Conservation (phyloP, 1,284 basidiomycete genomes). For the Irpex sp. region DNA sequence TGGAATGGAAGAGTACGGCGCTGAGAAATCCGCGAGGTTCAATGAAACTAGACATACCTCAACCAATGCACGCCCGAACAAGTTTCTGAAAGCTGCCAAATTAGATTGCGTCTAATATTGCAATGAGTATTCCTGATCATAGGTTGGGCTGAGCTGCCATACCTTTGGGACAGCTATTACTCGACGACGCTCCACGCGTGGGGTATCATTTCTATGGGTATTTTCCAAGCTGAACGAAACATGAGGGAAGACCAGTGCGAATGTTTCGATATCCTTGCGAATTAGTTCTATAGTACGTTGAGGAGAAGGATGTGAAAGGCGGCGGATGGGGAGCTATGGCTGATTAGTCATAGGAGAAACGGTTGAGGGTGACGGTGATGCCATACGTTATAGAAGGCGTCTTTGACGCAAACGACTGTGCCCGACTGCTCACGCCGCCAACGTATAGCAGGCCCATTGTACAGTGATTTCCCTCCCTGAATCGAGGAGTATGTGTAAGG, state of each 20-base stretch:
- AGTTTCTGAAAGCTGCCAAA: constrained; percentile 68
- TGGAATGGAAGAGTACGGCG: constrained; percentile 1
- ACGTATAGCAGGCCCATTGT: constrained; percentile 75
- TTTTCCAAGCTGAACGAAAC: constrained; percentile 81
- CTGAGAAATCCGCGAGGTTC: neutral
- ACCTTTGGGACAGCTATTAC: constrained; percentile 75
- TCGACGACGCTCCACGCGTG: constrained; percentile 46
- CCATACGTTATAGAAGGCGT: constrained; percentile 88
- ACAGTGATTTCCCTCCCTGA: constrained; percentile 75
- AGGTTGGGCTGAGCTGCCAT: constrained; percentile 15
- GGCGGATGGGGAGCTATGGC: constrained; percentile 81
- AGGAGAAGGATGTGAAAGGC: constrained; percentile 70
- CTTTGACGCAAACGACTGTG: constrained; percentile 84
- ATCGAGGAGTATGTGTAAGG: constrained; percentile 12
- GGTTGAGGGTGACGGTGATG: constrained; percentile 11
- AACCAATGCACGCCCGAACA: constrained; percentile 74
- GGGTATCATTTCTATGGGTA: constrained; percentile 43
- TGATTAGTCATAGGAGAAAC: constrained; percentile 2
- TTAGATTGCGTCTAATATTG: constrained; percentile 65
- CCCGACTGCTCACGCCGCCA: constrained; percentile 79
- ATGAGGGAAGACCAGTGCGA: constrained; percentile 77
- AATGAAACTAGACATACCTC: constrained; percentile 54
- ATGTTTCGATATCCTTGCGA: constrained; percentile 75
- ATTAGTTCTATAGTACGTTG: constrained; percentile 70
- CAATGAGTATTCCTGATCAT: neutral